Conservation (phyloP, 1,284 basidiomycete species). For the Naganishia cerealis region DNA sequence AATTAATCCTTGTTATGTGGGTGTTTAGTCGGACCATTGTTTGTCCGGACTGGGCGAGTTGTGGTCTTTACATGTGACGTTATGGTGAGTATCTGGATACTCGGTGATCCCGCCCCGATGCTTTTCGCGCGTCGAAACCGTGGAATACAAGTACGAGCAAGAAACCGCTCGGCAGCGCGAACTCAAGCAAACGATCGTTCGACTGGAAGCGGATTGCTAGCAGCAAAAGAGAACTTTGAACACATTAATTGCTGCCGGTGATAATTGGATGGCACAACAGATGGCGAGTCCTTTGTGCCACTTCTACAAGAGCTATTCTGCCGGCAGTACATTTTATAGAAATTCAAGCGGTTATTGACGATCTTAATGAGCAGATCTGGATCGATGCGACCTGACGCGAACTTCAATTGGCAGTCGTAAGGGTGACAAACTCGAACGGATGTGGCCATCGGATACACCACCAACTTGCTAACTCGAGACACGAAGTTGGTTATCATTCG, state of each 20-base stretch:
- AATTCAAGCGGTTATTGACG: slow-evolving; percentile 60
- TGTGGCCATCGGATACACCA: slow-evolving; percentile 95
- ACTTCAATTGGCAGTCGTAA: slow-evolving; percentile 72
- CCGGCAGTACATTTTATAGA: slow-evolving; percentile 40
- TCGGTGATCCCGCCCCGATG: slow-evolving; percentile 83
- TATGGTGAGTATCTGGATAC: slow-evolving; percentile 97
- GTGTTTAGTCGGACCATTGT: slow-evolving; percentile 99
- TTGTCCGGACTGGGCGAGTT: slow-evolving; percentile 85
- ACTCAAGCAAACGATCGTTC: slow-evolving; percentile 68
- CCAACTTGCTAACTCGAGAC: slow-evolving; percentile 83
- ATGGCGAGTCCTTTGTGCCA: slow-evolving; percentile 58
- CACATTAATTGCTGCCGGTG: slow-evolving; percentile 66
- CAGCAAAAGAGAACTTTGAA: slow-evolving; percentile 54
- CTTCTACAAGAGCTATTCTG: slow-evolving; percentile 30
- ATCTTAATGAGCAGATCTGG: slow-evolving; percentile 65
- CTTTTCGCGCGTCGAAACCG: slow-evolving; percentile 71
- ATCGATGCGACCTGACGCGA: slow-evolving; percentile 66
- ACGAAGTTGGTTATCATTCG: slow-evolving; percentile 92
- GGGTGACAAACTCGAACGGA: slow-evolving; percentile 99
- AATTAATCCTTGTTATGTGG: slow-evolving; percentile 32
- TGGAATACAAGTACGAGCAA: slow-evolving; percentile 74
- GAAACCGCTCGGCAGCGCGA: slow-evolving; percentile 69
- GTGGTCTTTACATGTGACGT: slow-evolving; percentile 89
- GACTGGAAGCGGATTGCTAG: slow-evolving; percentile 68
- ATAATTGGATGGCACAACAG: slow-evolving; percentile 63